Conservation (phyloP, 2,329 filamentous ascomycete genomes). For the Phoma sp. region DNA sequence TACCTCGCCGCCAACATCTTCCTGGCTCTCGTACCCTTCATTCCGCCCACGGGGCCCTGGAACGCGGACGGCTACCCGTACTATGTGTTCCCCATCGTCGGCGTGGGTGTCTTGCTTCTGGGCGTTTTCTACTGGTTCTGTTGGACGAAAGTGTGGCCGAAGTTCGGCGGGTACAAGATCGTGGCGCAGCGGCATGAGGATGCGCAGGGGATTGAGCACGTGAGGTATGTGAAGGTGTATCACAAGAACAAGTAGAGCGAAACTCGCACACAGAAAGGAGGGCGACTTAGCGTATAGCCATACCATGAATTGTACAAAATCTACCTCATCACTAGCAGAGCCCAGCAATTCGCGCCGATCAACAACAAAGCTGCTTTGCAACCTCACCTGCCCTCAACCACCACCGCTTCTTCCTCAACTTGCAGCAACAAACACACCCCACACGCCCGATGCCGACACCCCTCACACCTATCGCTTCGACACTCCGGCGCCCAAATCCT, state of each 20-base stretch:
- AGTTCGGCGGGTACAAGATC: constrained; percentile 41
- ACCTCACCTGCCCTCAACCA: neutral
- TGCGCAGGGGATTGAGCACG: constrained; percentile 36
- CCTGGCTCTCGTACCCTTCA: constrained; percentile 51
- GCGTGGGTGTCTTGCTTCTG: constrained; percentile 47
- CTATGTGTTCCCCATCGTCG: constrained; percentile 53
- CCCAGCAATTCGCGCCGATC: too few relatives aligned
- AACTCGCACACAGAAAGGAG: too few relatives aligned
- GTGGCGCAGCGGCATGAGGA: constrained; percentile 38
- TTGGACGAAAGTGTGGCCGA: constrained; percentile 30
- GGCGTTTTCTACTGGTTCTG: constrained; percentile 48
- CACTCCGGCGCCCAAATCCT: neutral
- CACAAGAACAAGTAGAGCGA: constrained; percentile 26
- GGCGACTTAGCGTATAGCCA: too few relatives aligned
- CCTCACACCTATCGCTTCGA: neutral
- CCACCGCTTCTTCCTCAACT: neutral
- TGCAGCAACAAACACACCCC: neutral
- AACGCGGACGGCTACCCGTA: constrained; percentile 52
- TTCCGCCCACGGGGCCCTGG: constrained; percentile 50
- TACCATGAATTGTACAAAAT: too few relatives aligned
- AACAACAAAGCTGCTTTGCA: too few relatives aligned
- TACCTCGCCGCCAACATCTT: constrained; percentile 51
- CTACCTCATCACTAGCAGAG: too few relatives aligned
- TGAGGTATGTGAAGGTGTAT: constrained; percentile 43
- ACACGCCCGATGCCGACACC: neutral